phyloP scores from a whole-genome alignment of 352 stramenopile species.

The Phytopythium chamaehyphon region DNA sequence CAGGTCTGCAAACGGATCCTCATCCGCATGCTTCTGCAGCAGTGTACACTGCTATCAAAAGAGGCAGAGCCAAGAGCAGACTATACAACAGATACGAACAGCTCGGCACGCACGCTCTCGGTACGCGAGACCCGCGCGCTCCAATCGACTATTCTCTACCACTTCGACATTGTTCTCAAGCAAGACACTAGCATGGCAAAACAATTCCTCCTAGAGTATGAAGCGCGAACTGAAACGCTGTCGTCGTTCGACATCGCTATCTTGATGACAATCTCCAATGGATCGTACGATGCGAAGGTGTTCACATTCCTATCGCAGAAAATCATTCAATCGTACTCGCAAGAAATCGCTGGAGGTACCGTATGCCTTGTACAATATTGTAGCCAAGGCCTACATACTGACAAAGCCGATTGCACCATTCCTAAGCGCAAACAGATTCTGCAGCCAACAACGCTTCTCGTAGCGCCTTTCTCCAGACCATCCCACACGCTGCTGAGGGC shows the following conservation, averaged over 20 bases:
- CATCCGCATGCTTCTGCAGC: conserved; percentile 30
- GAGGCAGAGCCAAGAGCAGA: background rate
- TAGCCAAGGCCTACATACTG: too few relatives aligned
- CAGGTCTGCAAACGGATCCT: conserved; percentile 30
- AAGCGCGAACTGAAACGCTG: conserved; percentile 20
- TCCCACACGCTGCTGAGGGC: conserved; percentile 25
- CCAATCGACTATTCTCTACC: conserved; percentile 53
- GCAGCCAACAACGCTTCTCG: conserved; percentile 1
- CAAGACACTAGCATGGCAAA: conserved; percentile 36
- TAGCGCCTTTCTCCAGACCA: conserved; percentile 20
- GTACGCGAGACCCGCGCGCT: conserved; percentile 23
- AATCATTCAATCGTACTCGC: conserved; percentile 23
- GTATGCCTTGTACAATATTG: too few relatives aligned
- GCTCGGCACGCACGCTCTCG: background rate
- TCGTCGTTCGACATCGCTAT: conserved; percentile 41
- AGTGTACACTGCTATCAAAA: conserved; percentile 18
- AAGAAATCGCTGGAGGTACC: conserved; percentile 23
- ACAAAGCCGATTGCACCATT: too few relatives aligned
- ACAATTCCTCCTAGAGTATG: conserved; percentile 35
- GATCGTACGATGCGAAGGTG: conserved; percentile 19
- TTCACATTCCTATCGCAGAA: conserved; percentile 18
- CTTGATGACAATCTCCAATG: conserved; percentile 27
- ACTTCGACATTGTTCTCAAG: conserved; percentile 42
- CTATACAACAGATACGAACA: background rate
- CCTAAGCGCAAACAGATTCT: background rate